Conservation (phyloP, 2,329 filamentous ascomycete genomes). For the Scleromitrula shiraiana region DNA sequence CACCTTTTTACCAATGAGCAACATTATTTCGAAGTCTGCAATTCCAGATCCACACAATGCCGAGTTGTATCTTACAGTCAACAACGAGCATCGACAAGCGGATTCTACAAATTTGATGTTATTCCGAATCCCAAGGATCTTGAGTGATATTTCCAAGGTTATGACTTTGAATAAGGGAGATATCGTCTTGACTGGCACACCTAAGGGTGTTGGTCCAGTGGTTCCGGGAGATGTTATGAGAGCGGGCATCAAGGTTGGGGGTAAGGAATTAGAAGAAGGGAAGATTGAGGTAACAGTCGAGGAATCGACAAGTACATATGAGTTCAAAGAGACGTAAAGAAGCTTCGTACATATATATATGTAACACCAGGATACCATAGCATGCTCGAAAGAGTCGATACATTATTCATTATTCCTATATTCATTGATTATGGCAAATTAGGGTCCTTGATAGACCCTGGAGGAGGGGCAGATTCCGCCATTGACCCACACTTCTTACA, state of each 20-base stretch:
- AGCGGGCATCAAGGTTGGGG: constrained; percentile 70
- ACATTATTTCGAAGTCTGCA: constrained; percentile 68
- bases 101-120: constrained; percentile 94
- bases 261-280: constrained; percentile 77
- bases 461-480: constrained; percentile 61
- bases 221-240: constrained; percentile 80
- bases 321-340: constrained; percentile 63
- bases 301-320: constrained; percentile 70
- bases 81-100: constrained; percentile 67
- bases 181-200: constrained; percentile 91
- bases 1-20: constrained; percentile 85
- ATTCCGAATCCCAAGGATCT: constrained; percentile 76
- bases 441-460: constrained; percentile 51
- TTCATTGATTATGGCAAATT: constrained; percentile 36
- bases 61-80: constrained; percentile 79
- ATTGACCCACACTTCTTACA: constrained; percentile 71
- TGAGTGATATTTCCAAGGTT: constrained; percentile 88
- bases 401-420: neutral
- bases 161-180: constrained; percentile 92
- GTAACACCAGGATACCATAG: neutral
- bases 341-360: neutral
- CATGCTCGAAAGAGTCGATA: neutral
- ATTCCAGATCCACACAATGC: constrained; percentile 85
- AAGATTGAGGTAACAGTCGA: constrained; percentile 76
- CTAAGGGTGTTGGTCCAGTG: constrained; percentile 87